Evolutionary conservation across 169 alveolate species (phyloP).

Genomic region (Blepharisma undulans): DNA sequence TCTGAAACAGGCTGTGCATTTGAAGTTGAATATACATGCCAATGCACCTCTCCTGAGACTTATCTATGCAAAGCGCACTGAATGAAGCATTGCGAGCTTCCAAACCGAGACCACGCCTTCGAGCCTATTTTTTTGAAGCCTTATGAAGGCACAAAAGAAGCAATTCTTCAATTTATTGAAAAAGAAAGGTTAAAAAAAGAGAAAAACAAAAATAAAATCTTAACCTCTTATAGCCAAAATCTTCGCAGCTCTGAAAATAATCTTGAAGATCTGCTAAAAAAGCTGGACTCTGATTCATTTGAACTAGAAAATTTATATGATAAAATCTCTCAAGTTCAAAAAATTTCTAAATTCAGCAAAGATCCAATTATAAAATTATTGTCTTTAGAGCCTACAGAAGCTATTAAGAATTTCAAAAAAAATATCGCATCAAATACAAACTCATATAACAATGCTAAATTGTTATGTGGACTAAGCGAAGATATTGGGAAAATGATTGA

Average conservation of each 20-base stretch:
- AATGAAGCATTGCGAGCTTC: neutral
- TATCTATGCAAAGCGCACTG: neutral
- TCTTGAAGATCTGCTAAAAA: neutral
- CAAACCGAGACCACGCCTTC: neutral
- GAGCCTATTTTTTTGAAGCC: neutral
- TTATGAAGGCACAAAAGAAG: neutral
- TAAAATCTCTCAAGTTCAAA: neutral
- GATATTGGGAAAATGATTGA: neutral
- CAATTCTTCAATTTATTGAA: neutral
- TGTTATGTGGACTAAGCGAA: neutral
- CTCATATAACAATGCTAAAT: neutral
- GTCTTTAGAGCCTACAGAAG: neutral
- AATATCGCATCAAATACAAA: neutral
- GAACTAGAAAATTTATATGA: neutral
- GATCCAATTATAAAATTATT: neutral
- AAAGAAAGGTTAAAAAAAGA: neutral
- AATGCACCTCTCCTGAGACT: neutral
- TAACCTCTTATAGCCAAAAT: neutral
- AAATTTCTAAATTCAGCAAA: neutral
- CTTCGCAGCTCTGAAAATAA: neutral
- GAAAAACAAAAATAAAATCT: neutral
- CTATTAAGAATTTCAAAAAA: neutral
- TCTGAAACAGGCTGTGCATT: neutral
- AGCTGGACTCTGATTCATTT: neutral
- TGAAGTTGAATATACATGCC: neutral